Conservation (phyloP, 805 yeast genomes). For the Yamadazyma phyllophila region DNA sequence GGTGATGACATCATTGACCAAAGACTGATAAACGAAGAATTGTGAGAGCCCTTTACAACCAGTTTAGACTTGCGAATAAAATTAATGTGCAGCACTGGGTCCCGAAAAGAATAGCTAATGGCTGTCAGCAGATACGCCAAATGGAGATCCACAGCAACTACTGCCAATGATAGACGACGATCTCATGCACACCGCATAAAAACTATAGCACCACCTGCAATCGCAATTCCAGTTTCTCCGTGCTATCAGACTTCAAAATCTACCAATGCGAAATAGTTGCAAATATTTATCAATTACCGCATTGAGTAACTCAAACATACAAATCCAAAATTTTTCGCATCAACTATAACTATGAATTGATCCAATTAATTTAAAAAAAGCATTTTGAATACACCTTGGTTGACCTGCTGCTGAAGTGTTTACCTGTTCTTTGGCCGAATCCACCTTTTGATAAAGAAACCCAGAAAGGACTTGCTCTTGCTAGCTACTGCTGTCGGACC, state of each 20-base stretch:
- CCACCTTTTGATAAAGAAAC: not conserved
- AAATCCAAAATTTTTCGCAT: constrained; percentile 10
- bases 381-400: not conserved
- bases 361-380: constrained; percentile 5
- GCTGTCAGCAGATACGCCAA: not conserved
- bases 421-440: too few species aligned
- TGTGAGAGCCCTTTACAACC: too few species aligned
- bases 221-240: not conserved
- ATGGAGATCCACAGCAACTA: not conserved
- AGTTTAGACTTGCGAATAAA: not conserved
- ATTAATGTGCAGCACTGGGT: not conserved
- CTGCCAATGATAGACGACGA: not conserved
- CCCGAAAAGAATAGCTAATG: not conserved
- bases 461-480: not conserved
- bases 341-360: constrained; percentile 11
- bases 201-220: not conserved
- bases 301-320: constrained; percentile 17
- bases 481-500: not conserved
- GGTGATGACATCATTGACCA: too few species aligned
- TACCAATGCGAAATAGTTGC: constrained; percentile 13
- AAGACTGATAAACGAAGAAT: too few species aligned
- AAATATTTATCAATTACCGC: constrained; percentile 24
- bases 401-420: not conserved
- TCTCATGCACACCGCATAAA: not conserved
- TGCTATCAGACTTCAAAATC: not conserved